Conservation (phyloP, 2,329 filamentous ascomycete genomes). For the Neofusicoccum sp. region DNA sequence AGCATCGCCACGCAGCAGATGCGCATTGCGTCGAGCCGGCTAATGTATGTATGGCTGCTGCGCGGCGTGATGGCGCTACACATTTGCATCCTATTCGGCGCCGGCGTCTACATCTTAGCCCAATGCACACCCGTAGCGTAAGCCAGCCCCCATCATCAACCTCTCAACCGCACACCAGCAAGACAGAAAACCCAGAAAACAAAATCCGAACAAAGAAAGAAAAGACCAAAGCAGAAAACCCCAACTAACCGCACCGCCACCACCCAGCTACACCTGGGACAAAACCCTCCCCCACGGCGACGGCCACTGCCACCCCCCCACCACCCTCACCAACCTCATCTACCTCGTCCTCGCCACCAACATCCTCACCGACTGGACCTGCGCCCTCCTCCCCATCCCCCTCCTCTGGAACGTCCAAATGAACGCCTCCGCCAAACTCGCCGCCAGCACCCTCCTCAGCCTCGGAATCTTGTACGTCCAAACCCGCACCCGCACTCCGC, state of each 20-base stretch:
- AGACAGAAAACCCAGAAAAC: too few species aligned
- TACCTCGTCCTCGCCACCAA: slow-evolving; percentile 28
- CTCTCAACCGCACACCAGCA: too few species aligned
- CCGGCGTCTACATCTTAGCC: slow-evolving; percentile 36
- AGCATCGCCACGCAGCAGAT: slow-evolving; percentile 36
- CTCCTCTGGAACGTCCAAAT: slow-evolving; percentile 27
- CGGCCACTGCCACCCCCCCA: not conserved
- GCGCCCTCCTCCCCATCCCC: slow-evolving; percentile 29
- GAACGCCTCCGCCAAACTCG: slow-evolving; percentile 25
- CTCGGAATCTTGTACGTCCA: slow-evolving; percentile 25
- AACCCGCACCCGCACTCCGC: too few species aligned
- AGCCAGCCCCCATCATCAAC: not conserved
- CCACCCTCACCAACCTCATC: not conserved
- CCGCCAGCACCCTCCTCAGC: slow-evolving; percentile 22
- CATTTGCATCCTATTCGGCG: slow-evolving; percentile 28
- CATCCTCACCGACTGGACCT: slow-evolving; percentile 37
- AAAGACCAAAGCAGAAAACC: not conserved
- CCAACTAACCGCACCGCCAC: not conserved
- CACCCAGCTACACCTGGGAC: not conserved
- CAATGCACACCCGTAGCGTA: slow-evolving; percentile 32
- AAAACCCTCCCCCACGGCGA: not conserved
- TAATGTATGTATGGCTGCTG: slow-evolving; percentile 26
- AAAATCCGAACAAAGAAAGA: too few species aligned
- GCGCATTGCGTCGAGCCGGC: slow-evolving; percentile 31
- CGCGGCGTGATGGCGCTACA: slow-evolving; percentile 31